Conservation (phyloP, 2,329 filamentous ascomycete genomes). For the Cercospora beticola region DNA sequence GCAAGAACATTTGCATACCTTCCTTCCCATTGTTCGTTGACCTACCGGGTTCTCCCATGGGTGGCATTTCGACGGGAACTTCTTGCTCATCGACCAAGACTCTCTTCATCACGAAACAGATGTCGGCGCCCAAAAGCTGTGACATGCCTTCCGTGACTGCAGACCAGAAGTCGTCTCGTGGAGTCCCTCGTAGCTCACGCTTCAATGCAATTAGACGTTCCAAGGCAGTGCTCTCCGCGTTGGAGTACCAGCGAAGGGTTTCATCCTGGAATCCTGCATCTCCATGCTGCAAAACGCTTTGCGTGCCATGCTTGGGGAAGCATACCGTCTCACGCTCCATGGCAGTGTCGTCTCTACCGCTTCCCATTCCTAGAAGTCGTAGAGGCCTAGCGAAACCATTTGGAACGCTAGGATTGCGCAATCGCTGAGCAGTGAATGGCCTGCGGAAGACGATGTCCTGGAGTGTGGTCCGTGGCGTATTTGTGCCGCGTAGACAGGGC, state of each 20-base stretch:
- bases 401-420: neutral
- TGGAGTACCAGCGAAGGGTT: constrained; percentile 27
- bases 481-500: neutral
- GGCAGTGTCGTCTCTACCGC: constrained; percentile 1
- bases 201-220: constrained; percentile 63
- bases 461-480: neutral
- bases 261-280: constrained; percentile 30
- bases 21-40: neutral
- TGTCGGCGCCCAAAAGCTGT: constrained; percentile 63
- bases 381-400: neutral
- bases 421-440: neutral
- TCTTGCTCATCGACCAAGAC: constrained; percentile 60
- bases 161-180: constrained; percentile 63
- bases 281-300: constrained; percentile 29
- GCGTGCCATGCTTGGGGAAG: constrained; percentile 32
- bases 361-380: constrained; percentile 12
- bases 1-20: neutral
- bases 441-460: neutral
- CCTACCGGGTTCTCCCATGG: constrained; percentile 51
- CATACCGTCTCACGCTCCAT: constrained; percentile 32
- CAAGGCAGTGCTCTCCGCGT: constrained; percentile 60
- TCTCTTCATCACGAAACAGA: constrained; percentile 66
- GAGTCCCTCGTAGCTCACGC: constrained; percentile 51
- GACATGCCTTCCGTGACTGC: constrained; percentile 64
- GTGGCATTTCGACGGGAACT: constrained; percentile 59